phyloP scores from a whole-genome alignment of 805 yeast genomes.

The Cyberlindnera xylosilytica region DNA sequence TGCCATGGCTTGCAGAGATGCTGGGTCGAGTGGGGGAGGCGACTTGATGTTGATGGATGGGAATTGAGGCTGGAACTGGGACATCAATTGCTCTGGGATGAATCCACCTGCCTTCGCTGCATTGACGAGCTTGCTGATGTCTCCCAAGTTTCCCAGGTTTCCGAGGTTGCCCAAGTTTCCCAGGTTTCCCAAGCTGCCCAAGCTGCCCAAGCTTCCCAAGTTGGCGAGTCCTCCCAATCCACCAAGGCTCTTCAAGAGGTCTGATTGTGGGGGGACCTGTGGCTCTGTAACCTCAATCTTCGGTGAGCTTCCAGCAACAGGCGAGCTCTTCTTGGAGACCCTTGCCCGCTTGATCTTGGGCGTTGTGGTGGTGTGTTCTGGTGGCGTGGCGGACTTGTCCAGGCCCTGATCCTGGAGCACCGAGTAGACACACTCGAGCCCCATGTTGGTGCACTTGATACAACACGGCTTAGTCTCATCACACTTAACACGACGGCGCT shows the following conservation, averaged over 20 bases:
- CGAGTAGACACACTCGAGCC: conserved; percentile 68
- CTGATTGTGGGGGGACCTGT: no score
- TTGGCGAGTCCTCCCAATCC: no score
- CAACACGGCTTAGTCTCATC: conserved; percentile 84
- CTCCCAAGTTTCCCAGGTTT: neutral
- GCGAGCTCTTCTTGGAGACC: neutral
- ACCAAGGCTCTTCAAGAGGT: no score
- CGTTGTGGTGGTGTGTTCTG: neutral
- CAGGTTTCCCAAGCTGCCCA: conserved; percentile 2
- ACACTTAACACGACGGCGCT: conserved; percentile 86
- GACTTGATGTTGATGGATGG: conserved; percentile 18
- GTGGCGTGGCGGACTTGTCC: neutral
- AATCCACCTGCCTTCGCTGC: conserved; percentile 8
- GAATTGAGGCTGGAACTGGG: conserved; percentile 1
- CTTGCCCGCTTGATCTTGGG: neutral
- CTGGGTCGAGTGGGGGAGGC: conserved; percentile 13
- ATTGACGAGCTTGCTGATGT: conserved; percentile 6
- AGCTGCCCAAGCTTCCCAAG: neutral
- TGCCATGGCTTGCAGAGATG: neutral
- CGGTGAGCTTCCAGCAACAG: no score
- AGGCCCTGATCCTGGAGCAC: no score
- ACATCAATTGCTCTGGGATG: neutral
- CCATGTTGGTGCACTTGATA: conserved; percentile 74
- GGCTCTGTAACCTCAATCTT: no score
- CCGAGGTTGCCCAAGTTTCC: neutral